Conservation (phyloP, 2,329 filamentous ascomycete genomes). For the Fusarium austroafricanum region DNA sequence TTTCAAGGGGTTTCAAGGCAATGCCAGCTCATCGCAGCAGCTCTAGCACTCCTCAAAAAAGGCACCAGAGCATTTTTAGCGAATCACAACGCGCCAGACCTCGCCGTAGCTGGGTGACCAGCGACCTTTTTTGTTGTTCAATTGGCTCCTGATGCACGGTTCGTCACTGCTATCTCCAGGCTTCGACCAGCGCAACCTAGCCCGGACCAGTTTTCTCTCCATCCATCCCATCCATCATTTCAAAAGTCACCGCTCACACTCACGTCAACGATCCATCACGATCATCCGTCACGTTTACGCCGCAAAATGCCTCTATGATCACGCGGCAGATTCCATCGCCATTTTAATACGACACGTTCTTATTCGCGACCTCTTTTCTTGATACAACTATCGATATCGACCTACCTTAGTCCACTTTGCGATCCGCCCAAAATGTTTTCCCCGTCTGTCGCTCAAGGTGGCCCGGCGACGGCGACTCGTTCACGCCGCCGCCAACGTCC, state of each 20-base stretch:
- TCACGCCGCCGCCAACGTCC: slow-evolving; percentile 72
- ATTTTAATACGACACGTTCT: slow-evolving; percentile 27
- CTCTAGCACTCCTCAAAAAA: slow-evolving; percentile 32
- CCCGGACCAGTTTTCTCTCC: slow-evolving; percentile 38
- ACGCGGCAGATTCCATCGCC: slow-evolving; percentile 42
- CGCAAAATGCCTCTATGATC: slow-evolving; percentile 47
- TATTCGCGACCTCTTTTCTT: slow-evolving; percentile 24
- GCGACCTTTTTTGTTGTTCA: slow-evolving; percentile 42
- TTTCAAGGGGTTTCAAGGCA: slow-evolving; percentile 36
- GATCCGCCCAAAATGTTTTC: slow-evolving; percentile 67
- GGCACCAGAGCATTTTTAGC: slow-evolving; percentile 1
- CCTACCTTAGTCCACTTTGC: slow-evolving; percentile 28
- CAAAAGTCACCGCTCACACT: slow-evolving; percentile 42
- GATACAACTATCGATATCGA: slow-evolving; percentile 28
- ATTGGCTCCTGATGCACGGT: slow-evolving; percentile 45
- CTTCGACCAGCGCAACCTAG: slow-evolving; percentile 16
- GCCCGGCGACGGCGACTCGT: slow-evolving; percentile 67
- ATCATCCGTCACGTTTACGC: slow-evolving; percentile 33
- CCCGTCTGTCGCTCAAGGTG: slow-evolving; percentile 62
- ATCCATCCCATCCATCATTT: slow-evolving; percentile 25
- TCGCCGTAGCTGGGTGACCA: slow-evolving; percentile 39
- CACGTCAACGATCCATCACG: slow-evolving; percentile 34
- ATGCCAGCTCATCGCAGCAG: slow-evolving; percentile 44
- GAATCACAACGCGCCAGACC: slow-evolving; percentile 39
- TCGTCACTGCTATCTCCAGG: slow-evolving; percentile 44